Evolutionary conservation across 2,329 filamentous ascomycete genomes (phyloP), one percentile per base, ranked within the genome.

Genomic region (Sordariomycetes sp.): DNA sequence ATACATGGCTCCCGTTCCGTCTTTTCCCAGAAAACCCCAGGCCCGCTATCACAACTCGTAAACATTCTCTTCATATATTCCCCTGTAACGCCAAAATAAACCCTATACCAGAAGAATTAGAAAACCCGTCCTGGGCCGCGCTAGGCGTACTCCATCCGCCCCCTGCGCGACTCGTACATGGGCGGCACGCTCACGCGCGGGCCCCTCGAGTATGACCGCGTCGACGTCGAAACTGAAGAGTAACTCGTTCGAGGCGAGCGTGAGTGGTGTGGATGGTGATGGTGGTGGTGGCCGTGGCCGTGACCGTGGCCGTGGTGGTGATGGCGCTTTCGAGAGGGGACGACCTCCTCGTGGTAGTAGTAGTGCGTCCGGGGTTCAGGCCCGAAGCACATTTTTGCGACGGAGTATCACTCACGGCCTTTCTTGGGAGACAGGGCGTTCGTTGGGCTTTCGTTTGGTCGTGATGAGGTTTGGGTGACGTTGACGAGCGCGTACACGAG

Each of bases 281-380:
- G 16, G 62, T 74, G n/a, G 65, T 69, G n/a, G 70, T 71, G 54
- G 68, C 64, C 24, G 69, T 71, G 32, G 65, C 74, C 48, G 71
- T 70, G 4, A 66, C 74, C 63, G 71, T 74, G 61, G 71, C n/a
- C n/a, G n/a, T 74, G 51, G 64, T 73, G 12, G 67, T 73, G 8
- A 73, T 72, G 0, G 67, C 64, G 35, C 61, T 71, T 58, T 48
- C 76, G 70, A 59, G 74, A 71, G 51, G 79, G 79, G 53, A 78
- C 72, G 62, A 76, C 72, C 63, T 81, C 78, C 70, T 81, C 76
- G 66, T 75, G 75, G 67, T 81, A 80, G 71, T 82, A 82, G 71
- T 82, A 79, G 53, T 74, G 74, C 48, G 72, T 74, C 34, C 66
- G 68, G 58, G 75, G 73, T 60, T 74, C 54, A 51, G 58, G 69